These are phyloP conservation scores for Zalerion maritima DNA, from an alignment of 495 filamentous ascomycete genomes.

Conservation along the genomic window DNA sequence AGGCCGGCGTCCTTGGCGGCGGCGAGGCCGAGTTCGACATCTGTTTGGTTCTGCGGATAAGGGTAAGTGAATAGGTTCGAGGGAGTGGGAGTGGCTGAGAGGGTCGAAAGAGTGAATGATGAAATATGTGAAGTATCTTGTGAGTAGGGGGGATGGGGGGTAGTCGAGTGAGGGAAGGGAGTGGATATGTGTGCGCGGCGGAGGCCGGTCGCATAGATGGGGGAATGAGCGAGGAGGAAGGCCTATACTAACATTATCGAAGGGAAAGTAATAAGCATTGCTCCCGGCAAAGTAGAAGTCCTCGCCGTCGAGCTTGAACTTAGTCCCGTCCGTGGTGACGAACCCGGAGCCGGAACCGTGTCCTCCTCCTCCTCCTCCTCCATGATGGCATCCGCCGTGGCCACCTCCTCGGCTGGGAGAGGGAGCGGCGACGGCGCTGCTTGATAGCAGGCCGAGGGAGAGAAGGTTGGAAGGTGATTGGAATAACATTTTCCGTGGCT, in stretches of 20 bases:
- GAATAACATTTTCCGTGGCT: constrained; percentile 5
- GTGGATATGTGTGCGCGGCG: no score
- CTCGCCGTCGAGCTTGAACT: constrained; percentile 49
- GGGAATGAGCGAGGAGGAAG: no score
- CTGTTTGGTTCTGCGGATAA: constrained; percentile 40
- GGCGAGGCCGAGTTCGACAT: constrained; percentile 44
- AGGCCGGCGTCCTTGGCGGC: constrained; percentile 40
- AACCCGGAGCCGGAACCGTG: constrained; percentile 20
- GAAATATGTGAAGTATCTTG: no score
- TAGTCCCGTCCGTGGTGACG: constrained; percentile 33
- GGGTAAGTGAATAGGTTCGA: no score
- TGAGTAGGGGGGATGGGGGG: background rate
- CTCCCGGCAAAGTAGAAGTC: constrained; percentile 55
- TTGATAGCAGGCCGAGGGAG: constrained; percentile 6
- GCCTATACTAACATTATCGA: constrained; percentile 31
- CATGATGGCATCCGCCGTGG: no score
- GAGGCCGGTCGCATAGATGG: no score
- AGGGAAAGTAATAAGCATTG: constrained; percentile 60
- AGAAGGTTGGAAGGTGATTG: constrained; percentile 5
- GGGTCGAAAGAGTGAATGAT: no score
- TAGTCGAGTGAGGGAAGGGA: background rate
- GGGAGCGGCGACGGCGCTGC: constrained; percentile 1
- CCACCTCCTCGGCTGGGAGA: no score
- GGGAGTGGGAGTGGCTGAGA: no score
- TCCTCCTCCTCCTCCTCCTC: no score